phyloP scores from a whole-genome alignment of 108 stramenopile genomes.

The Nitzschia sp. region DNA sequence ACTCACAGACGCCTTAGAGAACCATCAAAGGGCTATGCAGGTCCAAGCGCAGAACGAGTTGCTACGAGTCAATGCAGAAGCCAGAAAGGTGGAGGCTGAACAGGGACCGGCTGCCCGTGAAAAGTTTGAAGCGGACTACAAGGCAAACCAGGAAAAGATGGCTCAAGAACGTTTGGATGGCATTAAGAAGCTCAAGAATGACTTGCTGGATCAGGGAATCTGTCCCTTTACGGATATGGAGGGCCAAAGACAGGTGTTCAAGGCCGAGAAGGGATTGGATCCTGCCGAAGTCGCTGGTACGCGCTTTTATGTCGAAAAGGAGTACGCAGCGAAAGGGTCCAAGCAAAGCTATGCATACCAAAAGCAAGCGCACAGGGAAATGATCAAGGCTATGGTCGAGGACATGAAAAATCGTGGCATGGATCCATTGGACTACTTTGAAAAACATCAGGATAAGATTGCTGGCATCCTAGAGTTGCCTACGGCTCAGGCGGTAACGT shows the following conservation, averaged over 20 bases:
- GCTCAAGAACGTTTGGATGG: constrained; percentile 43
- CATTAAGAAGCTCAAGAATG: constrained; percentile 51
- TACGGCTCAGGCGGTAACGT: constrained; percentile 39
- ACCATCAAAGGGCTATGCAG: constrained; percentile 20
- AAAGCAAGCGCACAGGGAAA: constrained; percentile 56
- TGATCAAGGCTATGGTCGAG: constrained; percentile 69
- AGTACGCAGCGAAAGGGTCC: constrained; percentile 24
- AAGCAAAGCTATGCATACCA: constrained; percentile 25
- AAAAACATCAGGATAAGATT: constrained; percentile 40
- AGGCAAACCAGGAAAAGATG: constrained; percentile 37
- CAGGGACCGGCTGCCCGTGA: constrained; percentile 63
- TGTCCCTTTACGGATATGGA: constrained; percentile 69
- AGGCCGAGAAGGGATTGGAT: constrained; percentile 67
- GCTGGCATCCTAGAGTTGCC: constrained; percentile 38
- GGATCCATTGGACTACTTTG: constrained; percentile 74
- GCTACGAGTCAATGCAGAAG: constrained; percentile 40
- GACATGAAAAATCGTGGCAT: constrained; percentile 70
- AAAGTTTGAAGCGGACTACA: constrained; percentile 64
- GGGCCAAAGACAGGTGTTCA: constrained; percentile 60
- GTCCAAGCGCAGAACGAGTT: constrained; percentile 49
- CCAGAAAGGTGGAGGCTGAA: constrained; percentile 60
- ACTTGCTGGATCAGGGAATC: constrained; percentile 69
- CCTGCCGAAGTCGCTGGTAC: constrained; percentile 67
- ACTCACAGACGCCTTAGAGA: constrained; percentile 47
- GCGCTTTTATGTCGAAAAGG: constrained; percentile 54